Conservation (phyloP, 2,329 filamentous ascomycete genomes). For the Fusarium neocosmosporiellum region DNA sequence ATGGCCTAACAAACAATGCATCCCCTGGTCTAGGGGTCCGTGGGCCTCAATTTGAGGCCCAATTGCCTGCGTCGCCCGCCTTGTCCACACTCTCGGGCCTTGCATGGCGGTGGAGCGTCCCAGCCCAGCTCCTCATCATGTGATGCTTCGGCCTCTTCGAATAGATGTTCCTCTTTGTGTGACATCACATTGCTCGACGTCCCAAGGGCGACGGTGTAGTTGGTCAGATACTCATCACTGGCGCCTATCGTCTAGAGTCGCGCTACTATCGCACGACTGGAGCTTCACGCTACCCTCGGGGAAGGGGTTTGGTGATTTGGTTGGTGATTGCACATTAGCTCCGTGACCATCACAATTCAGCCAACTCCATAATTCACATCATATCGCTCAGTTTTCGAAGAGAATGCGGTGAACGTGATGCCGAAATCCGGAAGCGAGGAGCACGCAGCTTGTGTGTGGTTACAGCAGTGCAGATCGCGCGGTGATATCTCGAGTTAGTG, state of each 20-base stretch:
- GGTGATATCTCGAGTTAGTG: neutral
- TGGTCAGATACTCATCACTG: conserved; percentile 18
- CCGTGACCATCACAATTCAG: conserved; percentile 26
- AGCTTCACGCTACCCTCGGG: conserved; percentile 25
- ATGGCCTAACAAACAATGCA: conserved; percentile 11
- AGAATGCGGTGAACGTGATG: conserved; percentile 21
- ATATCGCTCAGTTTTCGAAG: neutral
- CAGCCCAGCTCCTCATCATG: conserved; percentile 26
- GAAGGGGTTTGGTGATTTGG: conserved; percentile 25
- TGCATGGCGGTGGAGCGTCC: conserved; percentile 18
- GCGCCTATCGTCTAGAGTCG: conserved; percentile 30
- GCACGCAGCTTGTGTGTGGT: neutral
- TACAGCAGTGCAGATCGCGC: neutral
- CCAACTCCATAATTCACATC: neutral
- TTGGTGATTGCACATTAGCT: conserved; percentile 24
- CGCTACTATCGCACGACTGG: conserved; percentile 36
- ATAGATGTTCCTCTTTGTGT: conserved; percentile 26
- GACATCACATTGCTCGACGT: conserved; percentile 24
- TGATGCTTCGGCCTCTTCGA: conserved; percentile 31
- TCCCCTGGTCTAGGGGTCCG: conserved; percentile 8
- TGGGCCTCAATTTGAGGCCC: conserved; percentile 32
- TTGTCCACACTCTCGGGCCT: conserved; percentile 31
- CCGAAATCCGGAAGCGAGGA: neutral
- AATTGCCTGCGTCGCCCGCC: conserved; percentile 32
- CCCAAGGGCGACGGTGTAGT: conserved; percentile 5